Base-by-base conservation (phyloP, 331 rosid species). In the Spiraea crenata region DNA sequence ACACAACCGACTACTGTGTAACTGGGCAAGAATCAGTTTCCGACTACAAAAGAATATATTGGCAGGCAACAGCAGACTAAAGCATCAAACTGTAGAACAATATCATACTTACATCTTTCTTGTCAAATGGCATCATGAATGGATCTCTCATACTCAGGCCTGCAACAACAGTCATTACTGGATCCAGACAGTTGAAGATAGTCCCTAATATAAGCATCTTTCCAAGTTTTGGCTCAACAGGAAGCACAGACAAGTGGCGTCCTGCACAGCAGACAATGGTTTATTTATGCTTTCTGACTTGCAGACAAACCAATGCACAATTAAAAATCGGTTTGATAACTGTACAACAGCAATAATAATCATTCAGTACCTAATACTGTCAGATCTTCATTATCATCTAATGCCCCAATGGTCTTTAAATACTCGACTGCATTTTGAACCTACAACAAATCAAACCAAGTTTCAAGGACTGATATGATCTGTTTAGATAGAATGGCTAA, bases 111-210 rank as follows among this genome's bases (percentile, higher is more conserved):
- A 83, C 87, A 71, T 83, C 87, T 65, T 83, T 83, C 76, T 77
- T 83, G 77, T 83, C 87, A 64, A 58, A 58, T 8, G 87, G 87
- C 85, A 77, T 74, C 41, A 83, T 60, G 65, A 83, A 83, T 42
- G 87, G 87, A 80, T 83, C 87, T 80, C 87, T 77, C 64, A 71
- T 77, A 72, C 87, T 83, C 13, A 83, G 85, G 60, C 87, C 85
- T 17, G 87, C 85, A 20, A 83, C 87, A 77, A 80, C 79, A 52
- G 85, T 83, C 87, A 83, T 74, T 37, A 83, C 67, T 14, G 87
- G 87, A 68, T 83, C 83, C 12, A 83, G 73, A 68, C 87, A 83
- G 69, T 80, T 80, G 72, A 83, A 80, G 69, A 83, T 80, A 63
- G 83, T 78, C 67, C 87, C 87, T 71, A 80, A 80, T 67, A 83